Evolutionary conservation across 2,329 filamentous ascomycete species (phyloP).

Genomic region (Fusarium brevicatenulatum): DNA sequence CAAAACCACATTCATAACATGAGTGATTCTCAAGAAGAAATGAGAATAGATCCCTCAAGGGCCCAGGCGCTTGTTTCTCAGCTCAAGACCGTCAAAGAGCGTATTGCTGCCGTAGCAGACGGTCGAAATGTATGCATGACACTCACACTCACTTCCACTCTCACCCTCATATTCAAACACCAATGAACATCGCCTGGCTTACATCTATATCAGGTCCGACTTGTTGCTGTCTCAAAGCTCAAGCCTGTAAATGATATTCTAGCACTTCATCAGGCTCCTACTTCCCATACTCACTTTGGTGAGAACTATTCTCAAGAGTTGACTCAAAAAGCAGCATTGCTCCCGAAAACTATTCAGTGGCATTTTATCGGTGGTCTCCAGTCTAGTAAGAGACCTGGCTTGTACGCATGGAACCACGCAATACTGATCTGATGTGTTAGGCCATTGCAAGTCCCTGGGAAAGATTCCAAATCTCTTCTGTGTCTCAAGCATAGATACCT

Average conservation of each 20-base stretch:
- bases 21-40: conserved; percentile 58
- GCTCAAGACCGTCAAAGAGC: conserved; percentile 67
- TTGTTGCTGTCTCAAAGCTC: conserved; percentile 95
- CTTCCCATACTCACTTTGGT: conserved; percentile 81
- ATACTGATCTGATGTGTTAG: conserved; percentile 53
- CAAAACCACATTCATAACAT: conserved; percentile 45
- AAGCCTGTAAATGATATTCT: conserved; percentile 94
- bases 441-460: conserved; percentile 89
- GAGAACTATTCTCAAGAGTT: conserved; percentile 97
- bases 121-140: conserved; percentile 62
- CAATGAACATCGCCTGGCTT: conserved; percentile 19
- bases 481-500: conserved; percentile 87
- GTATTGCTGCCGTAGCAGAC: conserved; percentile 63
- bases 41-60: conserved; percentile 71
- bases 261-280: conserved; percentile 74
- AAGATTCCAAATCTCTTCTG: conserved; percentile 90
- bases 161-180: not conserved
- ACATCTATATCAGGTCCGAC: conserved; percentile 68
- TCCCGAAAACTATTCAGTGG: conserved; percentile 84
- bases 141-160: not conserved
- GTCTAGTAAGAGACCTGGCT: conserved; percentile 60
- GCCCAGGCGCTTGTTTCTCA: conserved; percentile 71
- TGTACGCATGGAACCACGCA: not conserved
- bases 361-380: conserved; percentile 97
- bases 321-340: conserved; percentile 80